Evolutionary conservation across 2,329 filamentous ascomycete species (phyloP).

Genomic region (Chaetomium sp.): DNA sequence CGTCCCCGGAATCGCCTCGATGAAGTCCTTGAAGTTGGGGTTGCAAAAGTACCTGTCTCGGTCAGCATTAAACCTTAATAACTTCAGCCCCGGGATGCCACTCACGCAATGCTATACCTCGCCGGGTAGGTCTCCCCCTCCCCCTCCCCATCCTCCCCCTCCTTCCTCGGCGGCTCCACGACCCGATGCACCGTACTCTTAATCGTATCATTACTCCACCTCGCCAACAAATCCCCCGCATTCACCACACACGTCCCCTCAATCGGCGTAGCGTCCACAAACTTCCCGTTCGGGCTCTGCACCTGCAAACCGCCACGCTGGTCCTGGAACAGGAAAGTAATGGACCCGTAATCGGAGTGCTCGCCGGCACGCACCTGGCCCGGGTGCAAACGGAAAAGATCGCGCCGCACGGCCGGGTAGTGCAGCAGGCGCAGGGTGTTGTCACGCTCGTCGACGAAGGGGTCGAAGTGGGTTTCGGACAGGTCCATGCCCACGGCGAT

Average conservation of each 20-base stretch:
- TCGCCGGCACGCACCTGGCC: conserved; percentile 70
- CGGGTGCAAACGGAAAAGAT: conserved; percentile 59
- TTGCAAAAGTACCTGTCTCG: conserved; percentile 71
- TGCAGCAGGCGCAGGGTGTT: conserved; percentile 70
- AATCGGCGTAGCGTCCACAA: conserved; percentile 79
- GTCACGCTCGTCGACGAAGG: conserved; percentile 61
- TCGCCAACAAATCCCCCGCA: conserved; percentile 75
- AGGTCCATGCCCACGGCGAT: conserved; percentile 77
- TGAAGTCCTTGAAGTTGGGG: conserved; percentile 67
- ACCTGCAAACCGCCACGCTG: conserved; percentile 49
- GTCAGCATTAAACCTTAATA: background rate
- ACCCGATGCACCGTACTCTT: conserved; percentile 87
- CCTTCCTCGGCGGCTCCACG: conserved; percentile 64
- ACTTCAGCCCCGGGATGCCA: conserved; percentile 15
- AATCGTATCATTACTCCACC: conserved; percentile 89
- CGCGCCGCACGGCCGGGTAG: conserved; percentile 62
- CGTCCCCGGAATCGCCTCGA: conserved; percentile 77
- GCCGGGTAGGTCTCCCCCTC: conserved; percentile 57
- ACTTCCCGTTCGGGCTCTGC: conserved; percentile 65
- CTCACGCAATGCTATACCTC: conserved; percentile 76
- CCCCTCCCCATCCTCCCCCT: conserved; percentile 15
- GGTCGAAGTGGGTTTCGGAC: conserved; percentile 64
- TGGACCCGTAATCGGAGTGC: conserved; percentile 62
- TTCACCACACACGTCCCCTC: conserved; percentile 79
- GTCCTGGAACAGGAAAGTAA: conserved; percentile 59